Base-by-base conservation (phyloP, 2,329 filamentous ascomycete species). In the Botrytis tulipae region DNA sequence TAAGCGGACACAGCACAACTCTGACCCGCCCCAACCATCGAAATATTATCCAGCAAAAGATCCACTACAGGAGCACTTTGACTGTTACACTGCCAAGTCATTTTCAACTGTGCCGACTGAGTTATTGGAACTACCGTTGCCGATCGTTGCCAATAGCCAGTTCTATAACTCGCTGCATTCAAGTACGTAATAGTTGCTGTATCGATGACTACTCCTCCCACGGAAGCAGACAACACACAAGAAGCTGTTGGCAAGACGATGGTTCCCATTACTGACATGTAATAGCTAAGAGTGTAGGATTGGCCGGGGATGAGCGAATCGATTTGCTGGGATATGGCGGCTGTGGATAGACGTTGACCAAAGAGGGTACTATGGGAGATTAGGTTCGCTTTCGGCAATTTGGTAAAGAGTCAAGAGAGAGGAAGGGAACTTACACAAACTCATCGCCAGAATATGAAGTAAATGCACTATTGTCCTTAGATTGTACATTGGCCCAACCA, bases 61-160 rank as follows among this genome's bases (percentile, higher is more conserved):
- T 59, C 5, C 25, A 8, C 7, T 2, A 1, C 0, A 22, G 6
- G 0, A 59, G 7, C 9, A 14, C 0, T 2, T 22, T n/a, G 44
- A 32, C 3, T 22, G 29, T 2, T 5, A 32, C 51, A 59, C 20
- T 18, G 25, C 25, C 16, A 69, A 35, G 35, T 16, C 5, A 69
- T 44, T 35, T 22, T 8, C 10, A 69, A 48, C 25, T 51, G 14
- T 3, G 18, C 66, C 22, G 32, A 40, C 16, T 69, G 66, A 32
- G 66, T 37, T 22, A 4, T 69, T 0, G 66, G 25, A 5, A 40
- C 20, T 2, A 69, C 44, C 4, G 35, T n/a, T 42, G 16, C 66
- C 5, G 66, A 42, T 22, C 66, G 66, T 40, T 59, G 66, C 1
- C 12, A 16, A 32, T 69, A 69, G 4, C 35, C 2, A 20, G 4